Conservation (phyloP, 306 rosid species). For the Sphenostylis stenocarpa region DNA sequence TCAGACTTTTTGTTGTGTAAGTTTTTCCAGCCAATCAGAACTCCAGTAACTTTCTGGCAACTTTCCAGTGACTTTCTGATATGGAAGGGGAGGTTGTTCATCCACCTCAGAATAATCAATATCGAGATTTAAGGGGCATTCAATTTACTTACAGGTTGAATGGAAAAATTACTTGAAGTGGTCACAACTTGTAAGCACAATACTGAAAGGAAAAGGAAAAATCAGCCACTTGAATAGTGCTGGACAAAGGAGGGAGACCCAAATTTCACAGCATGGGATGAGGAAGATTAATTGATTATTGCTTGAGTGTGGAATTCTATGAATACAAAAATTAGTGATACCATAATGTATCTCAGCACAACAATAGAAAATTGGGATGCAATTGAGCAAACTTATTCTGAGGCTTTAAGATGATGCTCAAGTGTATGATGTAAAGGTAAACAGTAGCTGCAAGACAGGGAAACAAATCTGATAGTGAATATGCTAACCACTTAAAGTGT, state of each 20-base stretch:
- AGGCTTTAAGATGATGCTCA: no score
- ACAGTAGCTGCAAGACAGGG: neutral
- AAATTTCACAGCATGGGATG: neutral
- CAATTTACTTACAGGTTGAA: neutral
- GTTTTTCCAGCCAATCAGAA: no score
- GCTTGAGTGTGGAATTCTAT: neutral
- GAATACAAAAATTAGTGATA: neutral
- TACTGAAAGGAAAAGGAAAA: neutral
- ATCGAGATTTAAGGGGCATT: neutral
- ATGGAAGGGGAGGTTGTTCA: neutral
- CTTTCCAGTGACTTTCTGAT: neutral
- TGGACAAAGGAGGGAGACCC: neutral
- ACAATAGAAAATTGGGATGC: neutral
- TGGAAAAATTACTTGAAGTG: neutral
- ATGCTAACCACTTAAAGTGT: neutral
- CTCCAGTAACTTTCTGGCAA: no score
- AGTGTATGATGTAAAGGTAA: neutral
- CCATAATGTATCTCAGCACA: neutral
- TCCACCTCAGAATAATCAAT: neutral
- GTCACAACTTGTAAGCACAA: no score
- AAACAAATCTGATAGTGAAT: neutral
- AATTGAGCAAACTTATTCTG: neutral
- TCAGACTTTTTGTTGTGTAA: no score
- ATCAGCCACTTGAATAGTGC: neutral
- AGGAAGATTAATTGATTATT: neutral